Percentiles rank a stretch among this genome's conserved stretches.
Conservation (phyloP, 805 yeast genomes). For the Candida maltosa region DNA sequence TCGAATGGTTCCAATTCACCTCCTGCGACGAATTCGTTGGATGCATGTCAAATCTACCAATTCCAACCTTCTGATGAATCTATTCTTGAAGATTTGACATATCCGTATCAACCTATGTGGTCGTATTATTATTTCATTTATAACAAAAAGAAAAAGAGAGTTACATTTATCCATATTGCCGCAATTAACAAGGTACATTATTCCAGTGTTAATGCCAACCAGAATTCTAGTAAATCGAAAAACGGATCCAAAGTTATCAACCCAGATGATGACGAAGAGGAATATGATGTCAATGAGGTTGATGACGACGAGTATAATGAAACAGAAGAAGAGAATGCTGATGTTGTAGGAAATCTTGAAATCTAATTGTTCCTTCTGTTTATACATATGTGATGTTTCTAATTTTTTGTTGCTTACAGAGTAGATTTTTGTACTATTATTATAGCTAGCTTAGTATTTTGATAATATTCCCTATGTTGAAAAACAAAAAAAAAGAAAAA, state of each 20-base stretch:
- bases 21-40: constrained; percentile 13
- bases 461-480: too few species aligned
- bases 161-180: constrained; percentile 76
- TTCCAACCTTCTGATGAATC: constrained; percentile 60
- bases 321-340: constrained; percentile 21
- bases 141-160: constrained; percentile 88
- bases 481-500: too few species aligned
- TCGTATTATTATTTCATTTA: constrained; percentile 86
- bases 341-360: constrained; percentile 38
- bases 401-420: too few species aligned
- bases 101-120: constrained; percentile 57
- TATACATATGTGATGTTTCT: too few species aligned
- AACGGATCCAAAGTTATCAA: constrained; percentile 10
- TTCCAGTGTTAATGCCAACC: constrained; percentile 24
- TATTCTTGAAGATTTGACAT: constrained; percentile 55
- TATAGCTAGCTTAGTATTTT: too few species aligned
- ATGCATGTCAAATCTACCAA: constrained; percentile 60
- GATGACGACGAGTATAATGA: constrained; percentile 20
- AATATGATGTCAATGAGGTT: constrained; percentile 22
- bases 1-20: constrained; percentile 14
- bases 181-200: constrained; percentile 41
- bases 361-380: constrained; percentile 20
- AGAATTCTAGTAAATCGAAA: constrained; percentile 6
- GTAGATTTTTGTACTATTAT: too few species aligned
- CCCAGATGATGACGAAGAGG: constrained; percentile 19